Evolutionary conservation across 192 early-diverging fungal species (phyloP), one percentile per base, ranked within the genome.

Genomic region (Gigaspora rosea): DNA sequence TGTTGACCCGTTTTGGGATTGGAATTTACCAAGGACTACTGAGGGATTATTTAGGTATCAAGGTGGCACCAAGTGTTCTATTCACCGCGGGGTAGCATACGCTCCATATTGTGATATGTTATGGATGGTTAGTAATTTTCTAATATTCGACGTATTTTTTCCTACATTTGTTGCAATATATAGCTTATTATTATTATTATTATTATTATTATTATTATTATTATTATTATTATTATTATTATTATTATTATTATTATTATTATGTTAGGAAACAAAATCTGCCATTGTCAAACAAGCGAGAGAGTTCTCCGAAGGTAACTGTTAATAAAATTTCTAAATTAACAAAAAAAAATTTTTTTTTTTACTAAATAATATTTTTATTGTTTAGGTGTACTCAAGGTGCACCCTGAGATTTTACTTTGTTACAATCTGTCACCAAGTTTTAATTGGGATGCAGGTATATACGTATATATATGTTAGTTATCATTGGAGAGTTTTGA

Each of bases 1-100:
- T 32, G 83, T 94, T 68, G 89, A 92, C 77, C 82, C 91, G 35
- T 88, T 77, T 84, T 98, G 92, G 92, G 85, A 92, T 90, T 97
- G 96, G 96, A 93, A 97, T 71, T 82, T 88, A 8, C 94, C 95
- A 62, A 91, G 95, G 72, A 89, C 92, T 36, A 94, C 96, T 80
- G 97, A 98, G 86, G 97, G 97, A 48, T 96, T 93, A 89, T 97
- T 94, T 90, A 93, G 97, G 80, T 97, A 96, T 90, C 90, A 95
- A 81, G 97, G 96, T 79, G 96, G 96, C 70, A 97, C 96, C 11
- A 87, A 92, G 36, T 93, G 92, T 47, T 95, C 94, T 86, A 91
- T 94, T 75, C 90, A 91, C 84, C 91, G 94, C 78, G 90, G 88
- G 56, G 82, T 91, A 52, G 91, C 92, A 10, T 95, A 93, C 80